Evolutionary conservation across 495 filamentous ascomycete species (phyloP).

Genomic region (Copromyces sp.): DNA sequence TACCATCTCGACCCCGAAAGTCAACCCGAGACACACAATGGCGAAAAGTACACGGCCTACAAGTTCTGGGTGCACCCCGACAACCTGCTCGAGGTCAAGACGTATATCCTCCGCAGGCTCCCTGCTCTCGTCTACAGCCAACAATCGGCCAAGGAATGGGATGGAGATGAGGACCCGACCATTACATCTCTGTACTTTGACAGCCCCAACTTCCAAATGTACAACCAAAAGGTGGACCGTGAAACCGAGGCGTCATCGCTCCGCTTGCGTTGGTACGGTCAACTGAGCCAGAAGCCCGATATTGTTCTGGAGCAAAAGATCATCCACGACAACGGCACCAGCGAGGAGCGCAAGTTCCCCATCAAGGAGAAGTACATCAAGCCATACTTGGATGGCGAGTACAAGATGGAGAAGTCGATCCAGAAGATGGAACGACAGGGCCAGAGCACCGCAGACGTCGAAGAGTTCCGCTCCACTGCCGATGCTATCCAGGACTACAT

Average conservation of each 20-base stretch:
- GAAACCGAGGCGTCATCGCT: slow-evolving; percentile 71
- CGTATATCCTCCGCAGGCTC: slow-evolving; percentile 78
- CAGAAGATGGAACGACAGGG: slow-evolving; percentile 68
- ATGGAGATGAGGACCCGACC: slow-evolving; percentile 69
- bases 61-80: slow-evolving; percentile 98
- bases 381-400: slow-evolving; percentile 75
- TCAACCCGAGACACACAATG: slow-evolving; percentile 37
- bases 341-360: slow-evolving; percentile 65
- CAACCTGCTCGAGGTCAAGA: slow-evolving; percentile 93
- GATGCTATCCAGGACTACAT: slow-evolving; percentile 73
- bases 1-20: slow-evolving; percentile 26
- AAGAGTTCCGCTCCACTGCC: slow-evolving; percentile 61
- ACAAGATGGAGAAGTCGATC: slow-evolving; percentile 84
- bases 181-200: slow-evolving; percentile 97
- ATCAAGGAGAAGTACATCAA: slow-evolving; percentile 93
- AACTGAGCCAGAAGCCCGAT: slow-evolving; percentile 64
- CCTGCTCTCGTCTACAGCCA: slow-evolving; percentile 91
- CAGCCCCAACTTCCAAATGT: slow-evolving; percentile 71
- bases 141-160: slow-evolving; percentile 65
- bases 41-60: slow-evolving; percentile 72
- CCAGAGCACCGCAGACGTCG: slow-evolving; percentile 48
- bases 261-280: slow-evolving; percentile 84
- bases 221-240: slow-evolving; percentile 72
- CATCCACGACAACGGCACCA: slow-evolving; percentile 60
- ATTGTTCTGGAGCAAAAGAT: slow-evolving; percentile 86